Evolutionary conservation across 306 rosid species (phyloP), one percentile per base, ranked within the genome.

Genomic region (Acacia melanoxylon): DNA sequence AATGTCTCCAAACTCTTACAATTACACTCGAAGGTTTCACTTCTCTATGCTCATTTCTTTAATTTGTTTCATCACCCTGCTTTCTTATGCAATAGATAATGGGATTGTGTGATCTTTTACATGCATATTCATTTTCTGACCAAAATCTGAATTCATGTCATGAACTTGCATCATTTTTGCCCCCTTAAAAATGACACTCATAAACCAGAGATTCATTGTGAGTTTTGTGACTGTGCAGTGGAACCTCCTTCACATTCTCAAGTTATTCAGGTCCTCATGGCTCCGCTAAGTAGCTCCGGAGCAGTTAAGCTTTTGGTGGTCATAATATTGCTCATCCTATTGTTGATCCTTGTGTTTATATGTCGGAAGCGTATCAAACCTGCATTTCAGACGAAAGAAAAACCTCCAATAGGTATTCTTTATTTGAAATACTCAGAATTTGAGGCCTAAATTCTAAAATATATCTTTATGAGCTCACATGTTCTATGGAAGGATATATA

Each of bases 271-370:
- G n/a, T 5, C 62, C 41, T 90, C 20, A 3, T 68, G 19, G 16
- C 81, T 19, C 81, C 4, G 56, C 20, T 9, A 46, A 1, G 3
- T 11, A 59, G 56, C n/a, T 49, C 86, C 12, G 85, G 80, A 68
- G 76, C 69, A 37, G 15, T 83, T 54, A 87, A 73, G 86, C 83
- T 92, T 79, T 86, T 90, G 81, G 92, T 91, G 59, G 93, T 83
- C 37, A 14, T 87, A 62, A 61, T 69, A 42, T 71, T 86, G 83
- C 81, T 94, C 56, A 67, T 83, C 54, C 46, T 92, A 72, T 44
- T 94, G 84, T 56, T 91, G 19, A 52, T 87, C 81, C 40, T 90
- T 78, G 25, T 85, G 58, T 83, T 83, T n/a, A 14, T 94, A 52
- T 90, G 83, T 79, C 67, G 94, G 86, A 94, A 73, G 85, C 77